Conservation (phyloP, 1,139 yeast species). For the Magnusiomyces tetraspermus region DNA sequence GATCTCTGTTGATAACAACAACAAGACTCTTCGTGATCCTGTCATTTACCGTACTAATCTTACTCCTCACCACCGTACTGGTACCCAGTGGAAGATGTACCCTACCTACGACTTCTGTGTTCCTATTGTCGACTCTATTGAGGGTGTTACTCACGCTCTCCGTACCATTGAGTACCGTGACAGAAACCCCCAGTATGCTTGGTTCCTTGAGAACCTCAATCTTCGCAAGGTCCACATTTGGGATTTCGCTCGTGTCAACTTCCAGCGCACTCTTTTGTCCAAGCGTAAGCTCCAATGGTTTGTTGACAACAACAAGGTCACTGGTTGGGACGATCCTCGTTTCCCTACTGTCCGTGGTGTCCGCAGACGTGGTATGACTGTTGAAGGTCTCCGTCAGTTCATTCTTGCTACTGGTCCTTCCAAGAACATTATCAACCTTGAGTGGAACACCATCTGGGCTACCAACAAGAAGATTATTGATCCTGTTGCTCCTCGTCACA, state of each 20-base stretch:
- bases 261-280: slow-evolving; percentile 84
- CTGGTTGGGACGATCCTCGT: slow-evolving; percentile 97
- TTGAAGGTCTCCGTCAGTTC: slow-evolving; percentile 89
- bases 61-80: slow-evolving; percentile 96
- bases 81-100: slow-evolving; percentile 82
- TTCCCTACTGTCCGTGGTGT: slow-evolving; percentile 99
- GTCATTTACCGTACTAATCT: slow-evolving; percentile 92
- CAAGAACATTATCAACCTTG: slow-evolving; percentile 87
- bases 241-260: slow-evolving; percentile 96
- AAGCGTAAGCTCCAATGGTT: slow-evolving; percentile 98
- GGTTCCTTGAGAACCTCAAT: slow-evolving; percentile 75
- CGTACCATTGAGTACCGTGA: slow-evolving; percentile 97
- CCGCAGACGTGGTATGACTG: slow-evolving; percentile 98
- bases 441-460: slow-evolving; percentile 97
- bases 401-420: slow-evolving; percentile 95
- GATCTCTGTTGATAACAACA: slow-evolving; percentile 78
- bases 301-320: slow-evolving; percentile 77
- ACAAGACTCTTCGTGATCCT: slow-evolving; percentile 94
- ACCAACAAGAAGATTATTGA: slow-evolving; percentile 92
- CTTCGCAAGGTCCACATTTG: slow-evolving; percentile 90
- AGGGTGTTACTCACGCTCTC: slow-evolving; percentile 94
- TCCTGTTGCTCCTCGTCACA: slow-evolving; percentile 91
- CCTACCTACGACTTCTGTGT: slow-evolving; percentile 98
- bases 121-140: slow-evolving; percentile 87
- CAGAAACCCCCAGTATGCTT: slow-evolving; percentile 93